Conservation (phyloP, 345 rosid genomes). For the Eucalyptus urophylla region DNA sequence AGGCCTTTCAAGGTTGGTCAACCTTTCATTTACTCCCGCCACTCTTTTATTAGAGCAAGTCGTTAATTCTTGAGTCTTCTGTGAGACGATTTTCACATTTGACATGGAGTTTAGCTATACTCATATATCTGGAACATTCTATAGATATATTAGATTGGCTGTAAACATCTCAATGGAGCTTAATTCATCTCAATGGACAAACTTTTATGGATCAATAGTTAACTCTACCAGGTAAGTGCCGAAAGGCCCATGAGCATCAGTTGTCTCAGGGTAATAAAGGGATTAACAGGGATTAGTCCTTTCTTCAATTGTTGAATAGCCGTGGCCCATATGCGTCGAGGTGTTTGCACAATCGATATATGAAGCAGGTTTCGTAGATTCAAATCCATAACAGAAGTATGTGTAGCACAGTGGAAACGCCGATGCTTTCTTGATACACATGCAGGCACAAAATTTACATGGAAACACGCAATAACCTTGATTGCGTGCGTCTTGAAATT, state of each 20-base stretch:
- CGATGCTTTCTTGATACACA: not conserved
- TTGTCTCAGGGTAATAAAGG: not conserved
- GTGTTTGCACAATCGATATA: not conserved
- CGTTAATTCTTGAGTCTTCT: not conserved
- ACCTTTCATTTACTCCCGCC: not conserved
- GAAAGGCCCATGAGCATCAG: not conserved
- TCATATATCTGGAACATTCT: not conserved
- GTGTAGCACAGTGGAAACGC: not conserved
- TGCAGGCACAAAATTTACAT: not conserved
- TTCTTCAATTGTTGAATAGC: not conserved
- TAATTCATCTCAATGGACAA: not conserved
- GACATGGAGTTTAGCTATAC: not conserved
- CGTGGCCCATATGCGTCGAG: not conserved
- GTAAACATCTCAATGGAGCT: not conserved
- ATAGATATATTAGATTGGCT: not conserved
- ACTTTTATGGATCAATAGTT: not conserved
- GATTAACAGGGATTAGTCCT: not conserved
- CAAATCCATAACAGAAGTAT: not conserved
- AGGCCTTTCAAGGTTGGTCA: conserved; percentile 57
- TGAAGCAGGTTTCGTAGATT: not conserved
- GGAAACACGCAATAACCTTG: not conserved
- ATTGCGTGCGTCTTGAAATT: not conserved
- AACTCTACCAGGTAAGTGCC: not conserved
- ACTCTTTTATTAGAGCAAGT: not conserved
- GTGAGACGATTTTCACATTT: not conserved